Base-by-base conservation (phyloP, 805 yeast species). In the Schizosaccharomyces japonicus region DNA sequence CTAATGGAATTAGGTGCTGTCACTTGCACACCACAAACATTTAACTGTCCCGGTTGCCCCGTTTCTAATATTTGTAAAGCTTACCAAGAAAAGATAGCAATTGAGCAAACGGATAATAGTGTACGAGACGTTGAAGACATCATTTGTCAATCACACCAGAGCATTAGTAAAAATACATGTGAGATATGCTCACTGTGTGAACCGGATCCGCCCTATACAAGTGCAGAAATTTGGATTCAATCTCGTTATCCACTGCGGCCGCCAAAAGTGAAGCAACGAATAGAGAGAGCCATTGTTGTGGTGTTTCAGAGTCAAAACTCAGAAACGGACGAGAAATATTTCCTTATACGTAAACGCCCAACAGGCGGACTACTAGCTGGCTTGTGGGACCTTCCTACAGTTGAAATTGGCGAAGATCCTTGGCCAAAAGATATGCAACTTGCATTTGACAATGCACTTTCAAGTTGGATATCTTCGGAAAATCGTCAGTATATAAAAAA, bases 321-420 rank as follows among this genome's bases (percentile, higher is more conserved):
- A 17, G 30, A 11, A 15, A 42, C 33, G 4, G 27, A 42, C 23
- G 33, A 42, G 27, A 29, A 42, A 13, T 25, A 23, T 15, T 42
- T 27, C 19, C 30, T 42, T 8, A 42, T 25, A 6, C 19, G 42
- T 19, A 42, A 42, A 30, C 30, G 46, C 21, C 46, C 46, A 7
- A 29, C 21, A 4, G 33, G 13, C 8, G 46, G 46, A n/a, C 46
- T 42, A 11, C 27, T 42, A 27, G 46, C 46, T 3, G 46, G 46
- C 13, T 21, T 42, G 26, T 42, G 46, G 46, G 46, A 42, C 26
- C 26, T 42, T 21, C 46, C 46, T 8, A 42, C 46, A 29, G 17
- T 27, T 5, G 31, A 27, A 27, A 23, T 10, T 27, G 33, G 33
- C 8, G 32, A 42, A 25, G 33, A 42, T 19, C 15, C 42, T 11